Percentiles rank a stretch among this genome's conserved stretches.
Conservation (phyloP, 2,329 filamentous ascomycete genomes). For the Sodiomyces alkalinus region DNA sequence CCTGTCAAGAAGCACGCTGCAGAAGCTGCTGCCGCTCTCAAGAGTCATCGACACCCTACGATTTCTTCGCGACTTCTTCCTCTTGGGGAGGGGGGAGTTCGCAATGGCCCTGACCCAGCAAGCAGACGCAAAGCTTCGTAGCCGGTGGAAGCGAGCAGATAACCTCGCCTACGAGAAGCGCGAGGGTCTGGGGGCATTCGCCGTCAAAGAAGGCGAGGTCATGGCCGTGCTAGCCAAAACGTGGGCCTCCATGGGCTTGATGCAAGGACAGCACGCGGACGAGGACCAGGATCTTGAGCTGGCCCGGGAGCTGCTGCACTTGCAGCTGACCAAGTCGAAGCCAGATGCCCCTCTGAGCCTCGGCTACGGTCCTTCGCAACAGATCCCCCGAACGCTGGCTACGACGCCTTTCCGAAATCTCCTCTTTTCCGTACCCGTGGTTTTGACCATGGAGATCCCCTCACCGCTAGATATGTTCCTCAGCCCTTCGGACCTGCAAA, state of each 20-base stretch:
- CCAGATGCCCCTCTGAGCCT: conserved; percentile 21
- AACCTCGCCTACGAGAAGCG: conserved; percentile 41
- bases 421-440: conserved; percentile 62
- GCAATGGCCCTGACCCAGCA: conserved; percentile 74
- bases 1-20: conserved; percentile 69
- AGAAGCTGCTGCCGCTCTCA: conserved; percentile 62
- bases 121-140: conserved; percentile 65
- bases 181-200: conserved; percentile 44
- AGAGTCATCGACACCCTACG: conserved; percentile 65
- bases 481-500: conserved; percentile 55
- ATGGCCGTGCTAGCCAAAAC: conserved; percentile 60
- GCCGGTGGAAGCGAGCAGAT: conserved; percentile 51
- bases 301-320: conserved; percentile 59
- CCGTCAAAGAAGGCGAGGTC: conserved; percentile 79
- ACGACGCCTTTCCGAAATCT: conserved; percentile 60
- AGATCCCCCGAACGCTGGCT: conserved; percentile 18
- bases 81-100: conserved; percentile 82
- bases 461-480: conserved; percentile 82
- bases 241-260: conserved; percentile 64
- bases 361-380: conserved; percentile 15
- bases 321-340: conserved; percentile 43
- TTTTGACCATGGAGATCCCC: conserved; percentile 55
- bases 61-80: conserved; percentile 71
- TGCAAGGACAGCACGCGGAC: conserved; percentile 53
- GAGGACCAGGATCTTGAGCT: conserved; percentile 76